phyloP scores from a whole-genome alignment of 2,329 filamentous ascomycete species.

The Pseudogymnoascus sp. region DNA sequence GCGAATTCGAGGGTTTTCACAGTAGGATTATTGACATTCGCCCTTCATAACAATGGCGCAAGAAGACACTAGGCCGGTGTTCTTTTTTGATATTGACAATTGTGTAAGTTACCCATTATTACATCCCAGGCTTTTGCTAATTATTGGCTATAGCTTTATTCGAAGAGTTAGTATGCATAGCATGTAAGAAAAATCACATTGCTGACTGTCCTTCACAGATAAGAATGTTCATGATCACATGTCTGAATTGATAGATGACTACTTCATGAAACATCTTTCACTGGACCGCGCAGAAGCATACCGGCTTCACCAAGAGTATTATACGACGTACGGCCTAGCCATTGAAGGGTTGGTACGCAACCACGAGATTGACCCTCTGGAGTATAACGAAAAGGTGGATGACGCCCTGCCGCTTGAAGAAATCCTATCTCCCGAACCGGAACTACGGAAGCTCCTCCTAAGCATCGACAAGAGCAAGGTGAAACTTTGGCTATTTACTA shows the following conservation, averaged over 20 bases:
- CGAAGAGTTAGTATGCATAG: conserved; percentile 56
- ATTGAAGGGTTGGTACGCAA: conserved; percentile 90
- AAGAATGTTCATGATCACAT: conserved; percentile 82
- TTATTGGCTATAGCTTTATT: conserved; percentile 55
- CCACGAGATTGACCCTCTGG: conserved; percentile 89
- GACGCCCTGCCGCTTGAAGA: conserved; percentile 84
- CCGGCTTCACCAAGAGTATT: conserved; percentile 83
- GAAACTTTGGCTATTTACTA: conserved; percentile 89
- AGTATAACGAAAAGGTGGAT: conserved; percentile 91
- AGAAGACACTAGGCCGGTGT: conserved; percentile 40
- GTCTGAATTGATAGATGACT: conserved; percentile 64
- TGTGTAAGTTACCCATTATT: conserved; percentile 50
- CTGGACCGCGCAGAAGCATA: conserved; percentile 72
- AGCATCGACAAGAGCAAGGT: conserved; percentile 80
- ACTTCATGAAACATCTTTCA: conserved; percentile 57
- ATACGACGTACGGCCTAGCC: conserved; percentile 91
- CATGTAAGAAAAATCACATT: neutral
- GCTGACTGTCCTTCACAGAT: conserved; percentile 36
- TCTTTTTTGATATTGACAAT: conserved; percentile 94
- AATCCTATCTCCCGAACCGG: conserved; percentile 70
- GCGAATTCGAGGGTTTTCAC: neutral
- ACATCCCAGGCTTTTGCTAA: neutral
- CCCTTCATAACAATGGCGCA: neutral
- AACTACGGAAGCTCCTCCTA: conserved; percentile 66
- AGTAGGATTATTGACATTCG: neutral